Percentiles rank a stretch among this genome's conserved stretches.
phyloP scores from a whole-genome alignment of 2,329 filamentous ascomycete species.

The Thielaviopsis cerberus region DNA sequence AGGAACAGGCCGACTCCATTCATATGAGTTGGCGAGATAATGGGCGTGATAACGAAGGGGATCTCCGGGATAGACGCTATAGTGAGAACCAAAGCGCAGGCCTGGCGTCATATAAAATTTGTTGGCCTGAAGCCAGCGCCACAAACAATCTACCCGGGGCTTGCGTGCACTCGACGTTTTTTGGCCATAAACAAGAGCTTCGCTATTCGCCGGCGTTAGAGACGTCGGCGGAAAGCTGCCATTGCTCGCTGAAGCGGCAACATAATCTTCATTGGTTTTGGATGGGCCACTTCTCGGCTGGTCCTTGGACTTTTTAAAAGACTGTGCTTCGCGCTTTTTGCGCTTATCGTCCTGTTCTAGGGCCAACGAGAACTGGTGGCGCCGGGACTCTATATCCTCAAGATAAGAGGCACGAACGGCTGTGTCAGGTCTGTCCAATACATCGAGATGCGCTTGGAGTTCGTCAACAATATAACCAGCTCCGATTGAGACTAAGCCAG shows the following conservation, averaged over 20 bases:
- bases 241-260: neutral
- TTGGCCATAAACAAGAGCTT: neutral
- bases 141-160: slow-evolving; percentile 37
- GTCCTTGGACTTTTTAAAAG: slow-evolving; percentile 13
- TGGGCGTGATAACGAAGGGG: slow-evolving; percentile 89
- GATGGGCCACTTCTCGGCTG: slow-evolving; percentile 13
- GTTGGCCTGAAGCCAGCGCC: slow-evolving; percentile 54
- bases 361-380: slow-evolving; percentile 3
- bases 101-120: slow-evolving; percentile 75
- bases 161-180: slow-evolving; percentile 20
- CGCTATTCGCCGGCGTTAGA: slow-evolving; percentile 12
- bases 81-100: slow-evolving; percentile 82
- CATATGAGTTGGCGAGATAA: slow-evolving; percentile 66
- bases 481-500: slow-evolving; percentile 57
- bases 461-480: slow-evolving; percentile 71
- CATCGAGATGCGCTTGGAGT: slow-evolving; percentile 45
- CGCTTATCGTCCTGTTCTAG: slow-evolving; percentile 6
- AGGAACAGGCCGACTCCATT: slow-evolving; percentile 79
- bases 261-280: slow-evolving; percentile 7
- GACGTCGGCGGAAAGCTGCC: neutral
- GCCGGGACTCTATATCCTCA: slow-evolving; percentile 4
- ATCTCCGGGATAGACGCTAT: slow-evolving; percentile 88
- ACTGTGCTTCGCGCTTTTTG: slow-evolving; percentile 13
- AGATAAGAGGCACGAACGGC: neutral
- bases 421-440: slow-evolving; percentile 37